Evolutionary conservation across 257 asterid genomes (phyloP), one percentile per base, ranked within the genome.

Genomic region (Coffea canephora): DNA sequence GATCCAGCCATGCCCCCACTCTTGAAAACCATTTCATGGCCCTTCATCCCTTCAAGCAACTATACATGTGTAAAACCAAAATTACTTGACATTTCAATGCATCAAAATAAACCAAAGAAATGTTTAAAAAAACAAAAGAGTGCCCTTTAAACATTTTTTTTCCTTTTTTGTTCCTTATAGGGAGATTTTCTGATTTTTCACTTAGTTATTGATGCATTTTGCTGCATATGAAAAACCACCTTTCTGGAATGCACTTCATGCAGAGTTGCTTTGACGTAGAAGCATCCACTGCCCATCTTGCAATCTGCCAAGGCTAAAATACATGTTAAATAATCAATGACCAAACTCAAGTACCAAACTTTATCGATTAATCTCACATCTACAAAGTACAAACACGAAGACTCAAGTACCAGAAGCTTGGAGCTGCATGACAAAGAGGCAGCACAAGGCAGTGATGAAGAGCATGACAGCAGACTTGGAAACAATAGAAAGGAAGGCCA

Each of bases 1-100:
- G 59, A 62, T 49, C 71, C 43, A 13, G 61, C 31, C 2, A 18
- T 23, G 10, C 13, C 64, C 69, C 12, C 75, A 18, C 49, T 66
- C 52, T 64, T 74, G 1, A 59, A 14, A 52, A 7, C 75, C 68
- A 34, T 10, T 57, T 73, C 62, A 31, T 73, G 31, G 46, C 36
- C 43, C 25, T 46, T 27, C 76, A n/a, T 55, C 31, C 66, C 48
- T 23, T 39, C 46, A 65, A 80, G 82, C 76, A 83, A 54, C 87
- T 83, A 83, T 59, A 74, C 64, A 52, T 0, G n/a, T n/a, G 5
- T 12, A 55, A 34, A 12, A 12, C 2, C 19, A 0, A 19, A 75
- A 0, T 2, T 1, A 7, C 9, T 55, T 3, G 8, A 65, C 15
- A 14, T 12, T 5, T 23, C 4, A 43, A 5, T 0, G 39, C 2